Percentiles rank a stretch among this genome's conserved stretches.
phyloP scores from a whole-genome alignment of 371 early-diverging fungal species.

The Circinella minor region DNA sequence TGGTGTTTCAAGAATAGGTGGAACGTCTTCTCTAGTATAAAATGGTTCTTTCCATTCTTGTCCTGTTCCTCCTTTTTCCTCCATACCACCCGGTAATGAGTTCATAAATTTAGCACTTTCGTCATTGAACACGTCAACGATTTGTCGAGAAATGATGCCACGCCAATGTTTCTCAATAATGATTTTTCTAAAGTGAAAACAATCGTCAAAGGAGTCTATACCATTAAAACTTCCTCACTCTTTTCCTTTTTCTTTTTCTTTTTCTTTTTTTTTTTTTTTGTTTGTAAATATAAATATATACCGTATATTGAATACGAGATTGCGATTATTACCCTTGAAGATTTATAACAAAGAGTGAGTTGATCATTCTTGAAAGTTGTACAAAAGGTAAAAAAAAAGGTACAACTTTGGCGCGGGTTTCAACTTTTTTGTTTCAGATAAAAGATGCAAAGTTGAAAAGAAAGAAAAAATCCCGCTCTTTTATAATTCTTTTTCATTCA shows the following conservation, averaged over 20 bases:
- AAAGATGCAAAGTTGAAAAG: no score
- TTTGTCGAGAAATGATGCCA: constrained; percentile 68
- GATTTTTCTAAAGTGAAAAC: constrained; percentile 53
- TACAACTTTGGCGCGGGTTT: background rate
- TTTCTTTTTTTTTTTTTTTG: background rate
- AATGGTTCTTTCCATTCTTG: constrained; percentile 42
- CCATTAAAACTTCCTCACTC: background rate
- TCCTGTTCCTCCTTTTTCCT: constrained; percentile 26
- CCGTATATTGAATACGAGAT: no score
- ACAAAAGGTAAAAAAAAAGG: background rate
- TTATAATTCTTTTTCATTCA: no score
- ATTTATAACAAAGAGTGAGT: constrained; percentile 71
- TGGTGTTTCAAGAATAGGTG: constrained; percentile 69
- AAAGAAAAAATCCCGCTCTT: no score
- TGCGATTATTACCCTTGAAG: constrained; percentile 56
- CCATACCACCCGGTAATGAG: constrained; percentile 41
- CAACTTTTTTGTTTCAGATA: no score
- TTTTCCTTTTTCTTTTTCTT: background rate
- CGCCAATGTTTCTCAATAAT: constrained; percentile 92
- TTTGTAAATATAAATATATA: background rate
- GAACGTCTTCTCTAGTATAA: constrained; percentile 64
- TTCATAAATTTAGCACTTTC: constrained; percentile 60
- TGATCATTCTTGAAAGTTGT: constrained; percentile 47
- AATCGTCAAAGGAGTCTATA: no score
- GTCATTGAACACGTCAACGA: constrained; percentile 75